Percentiles rank a stretch among this genome's conserved stretches.
Evolutionary conservation across 257 asterid species (phyloP).

Genomic region (Solanum verrucosum): DNA sequence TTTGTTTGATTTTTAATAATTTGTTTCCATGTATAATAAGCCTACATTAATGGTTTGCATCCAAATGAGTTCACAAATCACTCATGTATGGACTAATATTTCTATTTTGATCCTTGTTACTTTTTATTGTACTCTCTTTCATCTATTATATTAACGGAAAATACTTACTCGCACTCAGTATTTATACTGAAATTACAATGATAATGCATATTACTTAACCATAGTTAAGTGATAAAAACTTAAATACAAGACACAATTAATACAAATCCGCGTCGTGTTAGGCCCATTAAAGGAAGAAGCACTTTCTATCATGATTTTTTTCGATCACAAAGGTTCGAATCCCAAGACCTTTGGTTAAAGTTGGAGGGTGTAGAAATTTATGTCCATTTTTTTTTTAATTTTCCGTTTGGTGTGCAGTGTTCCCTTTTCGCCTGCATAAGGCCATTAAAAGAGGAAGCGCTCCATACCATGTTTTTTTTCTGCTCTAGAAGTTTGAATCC

Average conservation of each 20-base stretch:
- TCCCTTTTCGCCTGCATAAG: neutral
- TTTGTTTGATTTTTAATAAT: neutral
- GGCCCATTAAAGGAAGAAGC: neutral
- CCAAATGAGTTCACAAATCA: neutral
- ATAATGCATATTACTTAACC: neutral
- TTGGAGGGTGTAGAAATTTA: neutral
- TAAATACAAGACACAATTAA: neutral
- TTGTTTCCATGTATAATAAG: neutral
- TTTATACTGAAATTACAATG: neutral
- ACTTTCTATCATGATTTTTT: neutral
- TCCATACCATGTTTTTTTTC: neutral
- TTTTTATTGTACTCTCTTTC: neutral
- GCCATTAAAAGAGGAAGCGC: neutral
- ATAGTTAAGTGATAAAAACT: neutral
- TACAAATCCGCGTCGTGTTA: neutral
- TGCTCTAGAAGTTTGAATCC: neutral
- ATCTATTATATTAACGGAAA: neutral
- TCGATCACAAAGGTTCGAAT: neutral
- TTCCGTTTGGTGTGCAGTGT: neutral
- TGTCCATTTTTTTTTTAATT: neutral
- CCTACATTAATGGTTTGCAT: neutral
- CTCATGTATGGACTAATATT: neutral
- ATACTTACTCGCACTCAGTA: neutral
- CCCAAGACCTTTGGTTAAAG: neutral
- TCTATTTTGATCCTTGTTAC: neutral